Percentiles rank a stretch among this genome's conserved stretches.
Evolutionary conservation across 306 rosid genomes (phyloP).

Genomic region (Acmispon strigosus): DNA sequence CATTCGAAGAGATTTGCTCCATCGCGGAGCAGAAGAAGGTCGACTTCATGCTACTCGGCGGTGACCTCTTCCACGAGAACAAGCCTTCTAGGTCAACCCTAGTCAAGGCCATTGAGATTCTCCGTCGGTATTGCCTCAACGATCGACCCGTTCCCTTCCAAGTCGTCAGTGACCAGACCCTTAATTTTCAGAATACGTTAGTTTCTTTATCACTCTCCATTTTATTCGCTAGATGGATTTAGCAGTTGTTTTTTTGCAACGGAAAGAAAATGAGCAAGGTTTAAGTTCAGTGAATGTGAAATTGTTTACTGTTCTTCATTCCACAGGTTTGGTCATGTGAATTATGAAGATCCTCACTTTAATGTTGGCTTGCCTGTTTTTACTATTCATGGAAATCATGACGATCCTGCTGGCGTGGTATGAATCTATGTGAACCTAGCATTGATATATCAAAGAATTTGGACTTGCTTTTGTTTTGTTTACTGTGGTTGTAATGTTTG

Average conservation of each 20-base stretch:
- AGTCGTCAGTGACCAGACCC: constrained; percentile 95
- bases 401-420: constrained; percentile 99
- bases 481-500: not conserved
- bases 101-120: constrained; percentile 85
- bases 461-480: not conserved
- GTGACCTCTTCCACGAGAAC: constrained; percentile 96
- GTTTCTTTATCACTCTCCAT: not conserved
- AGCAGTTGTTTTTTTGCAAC: not conserved
- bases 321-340: constrained; percentile 90
- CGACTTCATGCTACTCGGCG: constrained; percentile 72
- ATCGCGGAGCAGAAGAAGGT: constrained; percentile 62
- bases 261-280: not conserved
- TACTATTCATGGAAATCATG: constrained; percentile 97
- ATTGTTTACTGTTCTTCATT: not conserved
- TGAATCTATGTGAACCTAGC: constrained; percentile 15
- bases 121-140: constrained; percentile 78
- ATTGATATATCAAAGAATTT: not conserved
- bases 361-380: constrained; percentile 96
- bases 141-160: constrained; percentile 83
- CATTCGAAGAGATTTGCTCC: constrained; percentile 91
- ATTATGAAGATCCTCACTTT: constrained; percentile 96
- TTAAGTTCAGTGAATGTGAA: not conserved
- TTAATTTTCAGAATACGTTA: constrained; percentile 72
- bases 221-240: not conserved
- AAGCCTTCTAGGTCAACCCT: constrained; percentile 88